Conservation (phyloP, 805 yeast genomes). For the Ogataea ramenticola region DNA sequence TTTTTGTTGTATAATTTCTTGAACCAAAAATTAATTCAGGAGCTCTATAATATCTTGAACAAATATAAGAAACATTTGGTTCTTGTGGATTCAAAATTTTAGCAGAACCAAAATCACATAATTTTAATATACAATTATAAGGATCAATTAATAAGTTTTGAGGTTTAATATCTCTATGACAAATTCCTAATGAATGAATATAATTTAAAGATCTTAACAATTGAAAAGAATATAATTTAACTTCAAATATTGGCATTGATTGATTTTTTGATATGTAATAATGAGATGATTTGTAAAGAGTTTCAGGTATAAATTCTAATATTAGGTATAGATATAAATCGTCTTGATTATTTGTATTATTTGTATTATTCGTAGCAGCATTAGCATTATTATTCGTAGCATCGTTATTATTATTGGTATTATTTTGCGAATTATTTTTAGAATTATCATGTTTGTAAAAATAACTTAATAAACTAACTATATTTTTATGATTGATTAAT, state of each 20-base stretch:
- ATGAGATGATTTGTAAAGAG: constrained; percentile 84
- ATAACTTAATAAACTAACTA: constrained; percentile 81
- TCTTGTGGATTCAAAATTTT: constrained; percentile 83
- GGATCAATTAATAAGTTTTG: constrained; percentile 88
- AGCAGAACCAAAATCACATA: constrained; percentile 96
- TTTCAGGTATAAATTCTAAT: constrained; percentile 92
- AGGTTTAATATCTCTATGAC: constrained; percentile 93
- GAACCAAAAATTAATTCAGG: constrained; percentile 98
- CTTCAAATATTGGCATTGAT: constrained; percentile 84
- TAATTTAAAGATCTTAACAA: constrained; percentile 71
- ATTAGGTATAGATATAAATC: constrained; percentile 86
- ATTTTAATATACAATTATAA: constrained; percentile 70
- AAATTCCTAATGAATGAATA: constrained; percentile 67
- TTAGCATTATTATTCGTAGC: neutral
- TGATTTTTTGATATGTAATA: constrained; percentile 69
- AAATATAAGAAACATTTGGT: constrained; percentile 93
- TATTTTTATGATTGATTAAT: constrained; percentile 73
- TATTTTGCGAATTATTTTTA: constrained; percentile 26
- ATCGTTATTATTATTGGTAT: neutral
- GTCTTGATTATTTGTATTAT: constrained; percentile 32
- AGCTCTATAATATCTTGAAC: constrained; percentile 94
- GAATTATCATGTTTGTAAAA: constrained; percentile 58
- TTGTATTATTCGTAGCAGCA: neutral
- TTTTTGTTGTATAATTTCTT: constrained; percentile 90
- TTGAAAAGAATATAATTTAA: constrained; percentile 78